These are phyloP conservation scores for Pythium scleroteichum DNA, from an alignment of 352 stramenopile species.

Conservation along the genomic window DNA sequence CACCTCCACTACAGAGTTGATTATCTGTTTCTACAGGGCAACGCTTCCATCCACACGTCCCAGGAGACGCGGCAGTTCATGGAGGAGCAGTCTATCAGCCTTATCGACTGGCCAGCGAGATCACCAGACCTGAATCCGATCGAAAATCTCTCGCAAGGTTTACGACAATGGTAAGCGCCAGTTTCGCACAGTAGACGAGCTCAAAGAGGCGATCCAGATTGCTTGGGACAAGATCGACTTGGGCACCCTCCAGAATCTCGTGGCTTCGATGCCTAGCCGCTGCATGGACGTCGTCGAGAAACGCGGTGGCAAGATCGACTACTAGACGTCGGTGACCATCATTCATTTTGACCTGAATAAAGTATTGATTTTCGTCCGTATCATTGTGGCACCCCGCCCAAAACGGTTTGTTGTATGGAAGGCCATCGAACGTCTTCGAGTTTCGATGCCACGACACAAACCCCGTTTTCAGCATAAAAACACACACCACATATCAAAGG, in stretches of 20 bases:
- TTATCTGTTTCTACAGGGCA: conserved; percentile 2
- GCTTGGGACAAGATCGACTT: conserved; percentile 29
- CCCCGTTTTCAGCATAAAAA: too few species aligned
- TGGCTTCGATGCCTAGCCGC: conserved; percentile 1
- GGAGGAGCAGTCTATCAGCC: neutral
- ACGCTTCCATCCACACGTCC: neutral
- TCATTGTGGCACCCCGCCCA: too few species aligned
- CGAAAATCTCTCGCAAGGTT: conserved; percentile 1
- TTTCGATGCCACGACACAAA: too few species aligned
- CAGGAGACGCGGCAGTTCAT: neutral
- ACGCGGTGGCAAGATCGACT: neutral
- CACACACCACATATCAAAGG: too few species aligned
- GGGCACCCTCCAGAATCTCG: neutral
- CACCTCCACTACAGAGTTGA: neutral
- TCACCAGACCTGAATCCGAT: conserved; percentile 3
- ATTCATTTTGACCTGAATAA: too few species aligned
- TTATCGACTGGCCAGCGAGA: neutral
- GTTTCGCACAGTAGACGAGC: conserved; percentile 56
- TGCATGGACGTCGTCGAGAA: neutral
- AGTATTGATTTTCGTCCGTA: too few species aligned
- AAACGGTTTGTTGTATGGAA: too few species aligned
- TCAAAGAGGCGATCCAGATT: conserved; percentile 67
- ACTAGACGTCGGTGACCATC: too few species aligned
- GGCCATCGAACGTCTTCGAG: too few species aligned
- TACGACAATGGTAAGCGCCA: conserved; percentile 5